phyloP scores from a whole-genome alignment of 2,329 filamentous ascomycete genomes.

The Colletotrichum cereale region DNA sequence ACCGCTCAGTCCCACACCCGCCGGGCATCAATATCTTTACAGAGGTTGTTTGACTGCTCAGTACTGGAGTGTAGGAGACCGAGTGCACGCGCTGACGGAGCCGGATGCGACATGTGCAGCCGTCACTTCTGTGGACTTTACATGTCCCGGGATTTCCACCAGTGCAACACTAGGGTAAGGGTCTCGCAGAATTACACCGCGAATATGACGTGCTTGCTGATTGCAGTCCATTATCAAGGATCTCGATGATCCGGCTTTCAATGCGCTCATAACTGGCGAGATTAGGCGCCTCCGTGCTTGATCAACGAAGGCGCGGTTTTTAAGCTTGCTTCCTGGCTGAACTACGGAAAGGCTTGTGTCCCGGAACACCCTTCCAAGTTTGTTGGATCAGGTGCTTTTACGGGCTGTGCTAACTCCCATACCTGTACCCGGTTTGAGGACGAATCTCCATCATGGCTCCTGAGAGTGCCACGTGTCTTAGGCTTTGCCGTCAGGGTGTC shows the following conservation, averaged over 20 bases:
- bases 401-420: not conserved
- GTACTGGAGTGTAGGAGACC: not conserved
- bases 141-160: constrained; percentile 1
- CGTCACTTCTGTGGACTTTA: constrained; percentile 10
- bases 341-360: not conserved
- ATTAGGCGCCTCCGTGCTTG: not conserved
- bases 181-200: not conserved
- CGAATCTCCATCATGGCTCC: too few relatives aligned
- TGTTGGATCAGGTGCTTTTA: not conserved
- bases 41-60: constrained; percentile 9
- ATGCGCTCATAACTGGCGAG: not conserved
- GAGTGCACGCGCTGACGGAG: constrained; percentile 1
- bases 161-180: not conserved
- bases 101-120: constrained; percentile 13
- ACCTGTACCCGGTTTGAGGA: too few relatives aligned
- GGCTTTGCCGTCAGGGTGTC: too few relatives aligned
- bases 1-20: too few relatives aligned
- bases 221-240: not conserved
- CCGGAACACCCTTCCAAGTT: not conserved
- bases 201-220: not conserved
- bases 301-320: not conserved
- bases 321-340: not conserved
- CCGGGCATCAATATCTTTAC: too few relatives aligned
- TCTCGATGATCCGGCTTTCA: not conserved
- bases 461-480: too few relatives aligned